phyloP scores from a whole-genome alignment of 1,284 basidiomycete genomes.

The Ganoderma sinense region DNA sequence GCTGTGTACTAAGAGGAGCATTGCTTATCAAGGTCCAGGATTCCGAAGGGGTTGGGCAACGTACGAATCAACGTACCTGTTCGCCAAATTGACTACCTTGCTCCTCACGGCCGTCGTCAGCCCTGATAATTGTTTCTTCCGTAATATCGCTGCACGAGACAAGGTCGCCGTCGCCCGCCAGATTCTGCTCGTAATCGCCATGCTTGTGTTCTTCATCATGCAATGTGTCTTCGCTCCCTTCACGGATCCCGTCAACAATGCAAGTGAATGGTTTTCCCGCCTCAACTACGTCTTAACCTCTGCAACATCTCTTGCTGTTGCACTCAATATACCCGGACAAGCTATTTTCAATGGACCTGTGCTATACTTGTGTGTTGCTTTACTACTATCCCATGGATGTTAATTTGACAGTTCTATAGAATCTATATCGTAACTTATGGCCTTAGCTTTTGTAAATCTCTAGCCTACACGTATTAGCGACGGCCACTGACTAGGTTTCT shows the following conservation, averaged over 20 bases:
- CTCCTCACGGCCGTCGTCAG: constrained; percentile 74
- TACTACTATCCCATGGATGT: neutral
- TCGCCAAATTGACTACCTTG: constrained; percentile 75
- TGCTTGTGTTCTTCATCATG: constrained; percentile 64
- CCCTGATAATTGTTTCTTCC: constrained; percentile 79
- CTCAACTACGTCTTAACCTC: constrained; percentile 76
- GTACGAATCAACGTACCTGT: constrained; percentile 68
- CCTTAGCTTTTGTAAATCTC: constrained; percentile 62
- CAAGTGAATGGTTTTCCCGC: constrained; percentile 78
- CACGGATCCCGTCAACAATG: constrained; percentile 77
- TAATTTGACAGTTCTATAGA: constrained; percentile 42
- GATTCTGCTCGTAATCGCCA: constrained; percentile 65
- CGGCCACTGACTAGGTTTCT: constrained; percentile 14
- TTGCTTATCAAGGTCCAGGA: constrained; percentile 45
- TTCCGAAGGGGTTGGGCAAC: constrained; percentile 75
- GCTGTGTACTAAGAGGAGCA: neutral
- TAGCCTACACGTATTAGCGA: constrained; percentile 6
- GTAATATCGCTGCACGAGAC: constrained; percentile 52
- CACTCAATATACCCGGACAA: constrained; percentile 62
- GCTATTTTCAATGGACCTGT: constrained; percentile 63
- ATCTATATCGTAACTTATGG: constrained; percentile 75
- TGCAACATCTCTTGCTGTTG: constrained; percentile 65
- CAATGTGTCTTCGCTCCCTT: constrained; percentile 75
- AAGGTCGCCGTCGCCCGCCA: constrained; percentile 70
- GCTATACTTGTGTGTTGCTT: constrained; percentile 62